Base-by-base conservation (phyloP, 768 basidiomycete species). In the Tubosaeta brunneosetosa region DNA sequence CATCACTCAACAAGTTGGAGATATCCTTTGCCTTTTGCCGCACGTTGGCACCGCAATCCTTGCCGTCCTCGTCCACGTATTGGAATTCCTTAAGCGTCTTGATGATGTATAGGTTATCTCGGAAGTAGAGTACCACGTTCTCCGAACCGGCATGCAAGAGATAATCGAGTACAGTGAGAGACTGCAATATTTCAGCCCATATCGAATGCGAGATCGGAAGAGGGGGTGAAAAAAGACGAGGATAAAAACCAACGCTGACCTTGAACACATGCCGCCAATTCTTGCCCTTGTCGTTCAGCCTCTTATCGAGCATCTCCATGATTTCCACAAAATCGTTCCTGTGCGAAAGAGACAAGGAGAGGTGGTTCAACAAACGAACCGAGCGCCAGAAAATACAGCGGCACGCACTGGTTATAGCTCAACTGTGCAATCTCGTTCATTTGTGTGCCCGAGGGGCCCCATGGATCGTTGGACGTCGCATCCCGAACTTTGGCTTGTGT, bases 261-360 rank as follows among this genome's bases (percentile, higher is more conserved):
- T 98, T 98, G 82, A 97, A 98, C 52, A 98, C 95, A 76, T 99
- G 97, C 48, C 95, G 82, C 97, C 97, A 99, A 64, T 98, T 97
- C 83, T 98, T 98, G 34, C 97, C 97, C 77, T 97, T 98, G 75
- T 99, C 97, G 61, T 94, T 94, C 56, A 99, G 74, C 47, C 97
- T 85, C 73, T 99, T 98, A 73, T 98, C 97, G 45, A 99, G 79
- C 92, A 97, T 97, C 76, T 99, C 97, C 93, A 99, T 97, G 64
- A 99, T 91, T 74, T 99, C 97, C 12, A 98, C 93, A 68, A 99
- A 99, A 64, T 98, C 94, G 54, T 85, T 88, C 72, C 94, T 81
- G 51, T 52, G 45, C 4, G 31, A 40, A 19, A 33, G 47, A 47
- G 32, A 22, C n/a, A 6, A 25, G 16, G 41, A 32, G 27, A 19